Conservation (phyloP, 164 flowering plant species). For the Saururus chinensis region DNA sequence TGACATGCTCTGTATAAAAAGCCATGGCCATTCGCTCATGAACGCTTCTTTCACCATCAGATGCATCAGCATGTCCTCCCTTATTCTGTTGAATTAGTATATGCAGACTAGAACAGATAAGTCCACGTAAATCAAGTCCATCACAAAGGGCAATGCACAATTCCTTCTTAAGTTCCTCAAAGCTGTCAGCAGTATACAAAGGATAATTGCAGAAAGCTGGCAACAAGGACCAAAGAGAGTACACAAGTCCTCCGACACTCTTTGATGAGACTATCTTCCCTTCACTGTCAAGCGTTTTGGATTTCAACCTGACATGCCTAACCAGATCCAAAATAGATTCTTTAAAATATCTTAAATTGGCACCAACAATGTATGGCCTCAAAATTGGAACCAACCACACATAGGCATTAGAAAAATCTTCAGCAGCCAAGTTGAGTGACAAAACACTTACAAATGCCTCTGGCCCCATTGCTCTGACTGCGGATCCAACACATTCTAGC, state of each 20-base stretch:
- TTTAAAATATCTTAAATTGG: slow-evolving; percentile 52
- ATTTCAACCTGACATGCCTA: slow-evolving; percentile 35
- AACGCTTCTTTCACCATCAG: slow-evolving; percentile 23
- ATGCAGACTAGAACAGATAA: slow-evolving; percentile 75
- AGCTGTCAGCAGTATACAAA: no score
- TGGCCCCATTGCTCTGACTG: no score
- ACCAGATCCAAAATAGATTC: slow-evolving; percentile 44
- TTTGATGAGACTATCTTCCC: slow-evolving; percentile 61
- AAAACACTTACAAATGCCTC: slow-evolving; percentile 53
- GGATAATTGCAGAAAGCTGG: no score
- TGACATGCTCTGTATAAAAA: slow-evolving; percentile 47
- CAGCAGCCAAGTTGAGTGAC: slow-evolving; percentile 70
- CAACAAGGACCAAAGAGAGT: no score
- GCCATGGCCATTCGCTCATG: slow-evolving; percentile 43
- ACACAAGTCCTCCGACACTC: slow-evolving; percentile 54
- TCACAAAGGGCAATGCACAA: no score
- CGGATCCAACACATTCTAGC: no score
- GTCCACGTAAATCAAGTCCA: slow-evolving; percentile 56
- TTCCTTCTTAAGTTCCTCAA: no score
- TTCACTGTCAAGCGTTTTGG: slow-evolving; percentile 52
- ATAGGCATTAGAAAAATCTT: slow-evolving; percentile 51
- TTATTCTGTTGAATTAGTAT: slow-evolving; percentile 75
- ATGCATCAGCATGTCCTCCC: slow-evolving; percentile 25
- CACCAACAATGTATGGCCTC: slow-evolving; percentile 74
- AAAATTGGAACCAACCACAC: slow-evolving; percentile 89